Evolutionary conservation across 768 basidiomycete species (phyloP), one percentile per base, ranked within the genome.

Genomic region (Leucocoprinus sp.): DNA sequence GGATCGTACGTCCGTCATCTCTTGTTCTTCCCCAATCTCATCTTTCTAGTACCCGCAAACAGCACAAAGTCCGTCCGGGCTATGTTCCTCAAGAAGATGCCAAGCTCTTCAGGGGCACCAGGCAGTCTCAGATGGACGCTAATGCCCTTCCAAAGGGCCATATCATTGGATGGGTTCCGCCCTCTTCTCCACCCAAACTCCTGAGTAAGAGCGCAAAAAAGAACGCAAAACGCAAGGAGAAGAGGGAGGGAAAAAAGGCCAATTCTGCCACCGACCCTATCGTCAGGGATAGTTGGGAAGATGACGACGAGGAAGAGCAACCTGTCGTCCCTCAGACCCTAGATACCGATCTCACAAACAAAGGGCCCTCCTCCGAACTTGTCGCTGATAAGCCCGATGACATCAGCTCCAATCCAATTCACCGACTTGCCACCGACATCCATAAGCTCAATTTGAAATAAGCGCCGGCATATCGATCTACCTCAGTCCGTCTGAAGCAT

Each of bases 71-170:
- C 52, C 74, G 93, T 21, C 93, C 91, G 2, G 93, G 93, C 0
- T 97, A 84, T 64, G 95, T 90, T 4, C 93, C 93, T 0, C 90
- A 93, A 64, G 93, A 97, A 63, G 93, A 97, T 64, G 75, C 93
- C 6, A 74, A 77, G n/a, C 80, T 82, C 38, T 97, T 93, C 64
- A 77, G 89, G 43, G 79, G 86, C 33, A 76, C 80, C 36, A 78
- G 80, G 42, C 87, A 90, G 60, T 72, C 79, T 41, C 78, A 81
- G 58, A 74, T 80, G 69, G 89, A 90, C 48, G 62, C 72, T 19
- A 73, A 64, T 52, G 52, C 73, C 2, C 63, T 85, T 4, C 80
- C 85, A 24, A 84, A 85, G 60, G 84, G 85, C n/a, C 82, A 86
- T 56, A 79, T 91, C 55, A 69, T 89, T 45, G 85, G 92, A 35